Percentiles rank a stretch among this genome's conserved stretches.
Conservation (phyloP, 305 asterid species). For the Plantago lanceolata region DNA sequence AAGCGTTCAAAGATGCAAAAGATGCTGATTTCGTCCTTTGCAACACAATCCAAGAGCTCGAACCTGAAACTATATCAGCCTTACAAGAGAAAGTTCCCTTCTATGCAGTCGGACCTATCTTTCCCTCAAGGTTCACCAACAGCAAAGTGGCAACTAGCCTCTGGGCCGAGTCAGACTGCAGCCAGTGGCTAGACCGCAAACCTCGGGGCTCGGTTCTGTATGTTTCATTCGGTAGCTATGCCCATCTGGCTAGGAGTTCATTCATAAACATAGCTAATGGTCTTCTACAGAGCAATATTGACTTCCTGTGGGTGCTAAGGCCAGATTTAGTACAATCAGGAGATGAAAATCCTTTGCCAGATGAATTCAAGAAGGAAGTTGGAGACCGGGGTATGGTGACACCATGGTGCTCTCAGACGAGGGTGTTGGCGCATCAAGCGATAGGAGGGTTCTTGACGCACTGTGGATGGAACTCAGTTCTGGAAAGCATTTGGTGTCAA, state of each 20-base stretch:
- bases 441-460: constrained; percentile 53
- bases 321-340: constrained; percentile 41
- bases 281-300: constrained; percentile 34
- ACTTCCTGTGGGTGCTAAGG: constrained; percentile 51
- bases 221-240: constrained; percentile 53
- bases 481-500: constrained; percentile 34
- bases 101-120: constrained; percentile 47
- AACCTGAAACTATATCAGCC: constrained; percentile 41
- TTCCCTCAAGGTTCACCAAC: constrained; percentile 30
- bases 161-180: constrained; percentile 44
- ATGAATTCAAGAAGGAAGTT: constrained; percentile 25
- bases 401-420: constrained; percentile 45
- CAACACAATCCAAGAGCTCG: constrained; percentile 50
- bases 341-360: constrained; percentile 33
- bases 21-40: constrained; percentile 40
- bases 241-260: constrained; percentile 32
- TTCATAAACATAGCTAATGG: constrained; percentile 48
- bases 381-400: constrained; percentile 23
- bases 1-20: constrained; percentile 39
- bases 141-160: constrained; percentile 33
- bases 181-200: constrained; percentile 40
- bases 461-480: constrained; percentile 48
- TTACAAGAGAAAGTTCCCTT: constrained; percentile 29
- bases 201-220: constrained; percentile 45
- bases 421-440: constrained; percentile 37